phyloP scores from a whole-genome alignment of 1,139 yeast species.

The Pichia sp. region DNA sequence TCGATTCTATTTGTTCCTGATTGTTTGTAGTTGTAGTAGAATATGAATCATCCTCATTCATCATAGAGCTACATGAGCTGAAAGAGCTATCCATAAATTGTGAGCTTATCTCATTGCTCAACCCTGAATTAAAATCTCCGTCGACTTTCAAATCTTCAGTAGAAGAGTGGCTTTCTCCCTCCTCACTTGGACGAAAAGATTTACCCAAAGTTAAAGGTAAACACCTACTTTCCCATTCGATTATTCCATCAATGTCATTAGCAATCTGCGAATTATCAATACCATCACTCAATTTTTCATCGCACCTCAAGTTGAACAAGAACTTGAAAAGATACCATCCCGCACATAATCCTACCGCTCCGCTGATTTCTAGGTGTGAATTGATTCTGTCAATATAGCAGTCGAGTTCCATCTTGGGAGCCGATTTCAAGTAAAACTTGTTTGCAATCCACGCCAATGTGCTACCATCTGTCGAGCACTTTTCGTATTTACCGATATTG shows the following conservation, averaged over 20 bases:
- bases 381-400: conserved; percentile 32
- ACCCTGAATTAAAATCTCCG: neutral
- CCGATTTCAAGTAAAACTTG: conserved; percentile 30
- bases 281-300: conserved; percentile 16
- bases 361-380: conserved; percentile 28
- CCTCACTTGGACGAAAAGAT: neutral
- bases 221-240: conserved; percentile 9
- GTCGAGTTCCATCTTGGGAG: conserved; percentile 28
- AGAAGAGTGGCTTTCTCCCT: neutral
- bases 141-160: neutral
- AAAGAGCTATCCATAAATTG: neutral
- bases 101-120: neutral
- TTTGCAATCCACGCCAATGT: conserved; percentile 21
- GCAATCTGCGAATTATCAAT: neutral
- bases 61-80: neutral
- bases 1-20: no score
- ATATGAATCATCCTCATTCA: neutral
- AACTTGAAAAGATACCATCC: conserved; percentile 30
- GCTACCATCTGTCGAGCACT: conserved; percentile 12
- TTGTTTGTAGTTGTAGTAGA: neutral
- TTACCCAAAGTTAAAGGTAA: conserved; percentile 12
- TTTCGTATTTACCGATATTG: conserved; percentile 18
- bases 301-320: conserved; percentile 26
- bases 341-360: conserved; percentile 31
- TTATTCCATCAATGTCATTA: neutral